Conservation (phyloP, 306 rosid genomes). For the Cucumis hystrix region DNA sequence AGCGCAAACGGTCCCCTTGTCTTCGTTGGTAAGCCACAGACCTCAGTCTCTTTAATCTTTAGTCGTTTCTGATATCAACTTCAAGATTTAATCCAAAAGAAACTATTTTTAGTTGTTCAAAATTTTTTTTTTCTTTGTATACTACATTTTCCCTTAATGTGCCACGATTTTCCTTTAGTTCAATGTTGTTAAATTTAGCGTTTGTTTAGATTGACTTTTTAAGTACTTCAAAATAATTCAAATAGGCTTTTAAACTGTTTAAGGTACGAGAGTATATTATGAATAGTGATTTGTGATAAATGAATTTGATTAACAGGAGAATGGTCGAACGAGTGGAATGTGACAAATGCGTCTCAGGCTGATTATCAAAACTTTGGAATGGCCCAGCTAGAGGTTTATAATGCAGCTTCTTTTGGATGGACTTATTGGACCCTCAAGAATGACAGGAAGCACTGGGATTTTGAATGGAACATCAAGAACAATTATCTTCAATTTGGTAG, state of each 20-base stretch:
- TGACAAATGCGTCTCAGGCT: conserved; percentile 33
- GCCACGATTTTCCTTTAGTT: neutral
- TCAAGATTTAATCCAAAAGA: neutral
- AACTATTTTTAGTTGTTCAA: neutral
- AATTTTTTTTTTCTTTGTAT: neutral
- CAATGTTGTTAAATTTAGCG: neutral
- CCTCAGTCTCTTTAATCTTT: neutral
- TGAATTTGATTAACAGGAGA: conserved; percentile 23
- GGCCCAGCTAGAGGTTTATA: conserved; percentile 66
- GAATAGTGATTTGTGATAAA: neutral
- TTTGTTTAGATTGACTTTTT: too few species aligned
- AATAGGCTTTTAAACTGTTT: neutral
- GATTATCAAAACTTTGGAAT: conserved; percentile 65
- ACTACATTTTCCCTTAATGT: neutral
- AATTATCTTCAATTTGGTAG: conserved; percentile 53
- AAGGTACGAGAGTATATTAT: neutral
- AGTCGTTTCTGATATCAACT: neutral
- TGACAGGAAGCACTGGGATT: conserved; percentile 76
- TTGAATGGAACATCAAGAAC: conserved; percentile 72
- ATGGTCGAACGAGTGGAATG: conserved; percentile 49
- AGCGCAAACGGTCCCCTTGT: conserved; percentile 63
- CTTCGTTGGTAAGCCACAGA: conserved; percentile 32
- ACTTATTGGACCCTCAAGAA: conserved; percentile 74
- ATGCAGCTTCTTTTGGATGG: conserved; percentile 82
- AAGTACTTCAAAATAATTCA: neutral